Conservation (phyloP, 768 basidiomycete species). For the Astraeus odoratus region DNA sequence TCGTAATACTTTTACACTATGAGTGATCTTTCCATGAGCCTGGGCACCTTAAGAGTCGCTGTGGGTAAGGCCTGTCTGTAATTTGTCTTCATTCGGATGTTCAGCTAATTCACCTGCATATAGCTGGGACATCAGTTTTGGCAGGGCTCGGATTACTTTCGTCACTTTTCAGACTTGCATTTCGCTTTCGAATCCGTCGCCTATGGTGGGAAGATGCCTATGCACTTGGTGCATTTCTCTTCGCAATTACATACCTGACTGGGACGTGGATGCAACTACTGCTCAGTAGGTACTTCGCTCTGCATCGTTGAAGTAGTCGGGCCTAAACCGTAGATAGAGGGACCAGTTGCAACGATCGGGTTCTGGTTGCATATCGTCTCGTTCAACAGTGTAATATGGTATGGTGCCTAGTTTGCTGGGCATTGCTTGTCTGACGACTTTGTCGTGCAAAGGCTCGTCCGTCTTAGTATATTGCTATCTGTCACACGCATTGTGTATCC, state of each 20-base stretch:
- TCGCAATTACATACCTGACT: slow-evolving; percentile 9
- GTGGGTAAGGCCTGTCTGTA: too few species aligned
- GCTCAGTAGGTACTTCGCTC: slow-evolving; percentile 1
- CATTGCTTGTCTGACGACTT: background rate
- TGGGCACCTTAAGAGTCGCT: too few species aligned
- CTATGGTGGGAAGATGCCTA: slow-evolving; percentile 13
- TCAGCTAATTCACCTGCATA: too few species aligned
- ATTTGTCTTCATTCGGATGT: too few species aligned
- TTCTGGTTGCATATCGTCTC: slow-evolving; percentile 9
- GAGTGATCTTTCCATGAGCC: too few species aligned
- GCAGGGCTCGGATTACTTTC: slow-evolving; percentile 10
- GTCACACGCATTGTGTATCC: slow-evolving; percentile 15
- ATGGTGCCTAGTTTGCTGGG: background rate
- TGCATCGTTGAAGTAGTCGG: too few species aligned
- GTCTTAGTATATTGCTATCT: slow-evolving; percentile 16
- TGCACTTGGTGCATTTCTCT: slow-evolving; percentile 8
- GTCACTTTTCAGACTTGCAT: slow-evolving; percentile 14
- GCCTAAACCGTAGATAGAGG: background rate
- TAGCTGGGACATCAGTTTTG: slow-evolving; percentile 6
- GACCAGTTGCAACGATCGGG: background rate
- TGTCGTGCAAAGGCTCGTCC: slow-evolving; percentile 14
- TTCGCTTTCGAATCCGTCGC: slow-evolving; percentile 11
- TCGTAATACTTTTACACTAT: too few species aligned
- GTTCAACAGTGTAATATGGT: slow-evolving; percentile 13
- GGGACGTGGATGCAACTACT: slow-evolving; percentile 7